These are phyloP conservation scores for Penicillium crustosum DNA, from an alignment of 2,329 filamentous ascomycete species.

Conservation along the genomic window DNA sequence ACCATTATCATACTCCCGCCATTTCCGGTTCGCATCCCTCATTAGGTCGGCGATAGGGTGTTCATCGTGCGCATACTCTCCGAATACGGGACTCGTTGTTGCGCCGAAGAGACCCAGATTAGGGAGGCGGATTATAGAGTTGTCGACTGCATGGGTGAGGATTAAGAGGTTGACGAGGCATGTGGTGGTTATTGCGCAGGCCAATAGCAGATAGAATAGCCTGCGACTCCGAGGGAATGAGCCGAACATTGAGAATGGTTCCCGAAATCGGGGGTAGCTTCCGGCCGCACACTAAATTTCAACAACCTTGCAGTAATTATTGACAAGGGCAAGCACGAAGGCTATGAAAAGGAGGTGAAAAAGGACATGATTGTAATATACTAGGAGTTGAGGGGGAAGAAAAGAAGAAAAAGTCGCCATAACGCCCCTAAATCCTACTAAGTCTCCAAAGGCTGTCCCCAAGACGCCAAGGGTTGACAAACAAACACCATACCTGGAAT, in stretches of 20 bases:
- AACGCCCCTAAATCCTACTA: neutral
- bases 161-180: constrained; percentile 17
- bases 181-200: constrained; percentile 8
- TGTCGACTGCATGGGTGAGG: constrained; percentile 11
- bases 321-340: neutral
- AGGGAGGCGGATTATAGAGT: constrained; percentile 8
- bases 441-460: neutral
- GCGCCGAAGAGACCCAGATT: constrained; percentile 3
- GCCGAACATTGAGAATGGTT: constrained; percentile 4
- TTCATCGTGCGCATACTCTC: constrained; percentile 12
- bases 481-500: neutral
- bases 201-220: constrained; percentile 15
- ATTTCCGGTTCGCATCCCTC: constrained; percentile 36
- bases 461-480: neutral
- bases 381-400: neutral
- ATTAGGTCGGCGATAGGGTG: constrained; percentile 39
- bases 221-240: constrained; percentile 15
- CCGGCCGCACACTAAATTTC: neutral
- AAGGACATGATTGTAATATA: neutral
- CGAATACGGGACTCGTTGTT: constrained; percentile 6
- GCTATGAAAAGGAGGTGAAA: neutral
- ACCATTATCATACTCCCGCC: constrained; percentile 32
- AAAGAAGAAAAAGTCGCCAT: neutral
- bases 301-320: neutral
- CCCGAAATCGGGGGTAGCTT: neutral